phyloP scores from a whole-genome alignment of 768 basidiomycete species.

The Phylloporus sp. region DNA sequence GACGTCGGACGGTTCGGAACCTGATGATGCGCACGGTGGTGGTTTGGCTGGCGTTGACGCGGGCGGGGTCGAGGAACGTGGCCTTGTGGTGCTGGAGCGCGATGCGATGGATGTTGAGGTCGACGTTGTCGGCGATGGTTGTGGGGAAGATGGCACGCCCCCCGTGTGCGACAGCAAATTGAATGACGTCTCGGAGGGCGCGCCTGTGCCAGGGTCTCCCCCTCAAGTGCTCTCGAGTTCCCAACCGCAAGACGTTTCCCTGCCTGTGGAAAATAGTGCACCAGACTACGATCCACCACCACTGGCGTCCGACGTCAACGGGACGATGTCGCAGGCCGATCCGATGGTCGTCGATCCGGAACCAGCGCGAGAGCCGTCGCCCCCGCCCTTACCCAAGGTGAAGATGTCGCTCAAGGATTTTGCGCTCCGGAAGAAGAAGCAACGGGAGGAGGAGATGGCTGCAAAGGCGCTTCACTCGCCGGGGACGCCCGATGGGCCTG shows the following conservation, averaged over 20 bases:
- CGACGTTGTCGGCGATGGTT: conserved; percentile 5
- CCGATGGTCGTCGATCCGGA: conserved; percentile 7
- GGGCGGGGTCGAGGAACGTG: background rate
- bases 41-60: background rate
- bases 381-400: conserved; percentile 44
- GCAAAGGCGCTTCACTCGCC: conserved; percentile 28
- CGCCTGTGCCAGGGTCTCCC: background rate
- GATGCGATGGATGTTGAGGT: conserved; percentile 24
- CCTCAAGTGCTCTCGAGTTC: background rate
- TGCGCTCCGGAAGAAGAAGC: conserved; percentile 49
- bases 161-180: background rate
- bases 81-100: background rate
- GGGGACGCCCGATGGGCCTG: conserved; percentile 8
- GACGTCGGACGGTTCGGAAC: background rate
- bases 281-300: background rate
- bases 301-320: background rate
- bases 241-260: background rate
- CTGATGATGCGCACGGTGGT: background rate
- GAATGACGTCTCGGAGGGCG: background rate
- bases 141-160: background rate
- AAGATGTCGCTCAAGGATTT: conserved; percentile 56
- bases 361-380: conserved; percentile 20
- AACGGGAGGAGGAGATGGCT: conserved; percentile 41
- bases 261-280: background rate
- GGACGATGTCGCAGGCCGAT: conserved; percentile 4